Evolutionary conservation across 495 filamentous ascomycete genomes (phyloP).

Genomic region (Friedmanniomyces endolithicus): DNA sequence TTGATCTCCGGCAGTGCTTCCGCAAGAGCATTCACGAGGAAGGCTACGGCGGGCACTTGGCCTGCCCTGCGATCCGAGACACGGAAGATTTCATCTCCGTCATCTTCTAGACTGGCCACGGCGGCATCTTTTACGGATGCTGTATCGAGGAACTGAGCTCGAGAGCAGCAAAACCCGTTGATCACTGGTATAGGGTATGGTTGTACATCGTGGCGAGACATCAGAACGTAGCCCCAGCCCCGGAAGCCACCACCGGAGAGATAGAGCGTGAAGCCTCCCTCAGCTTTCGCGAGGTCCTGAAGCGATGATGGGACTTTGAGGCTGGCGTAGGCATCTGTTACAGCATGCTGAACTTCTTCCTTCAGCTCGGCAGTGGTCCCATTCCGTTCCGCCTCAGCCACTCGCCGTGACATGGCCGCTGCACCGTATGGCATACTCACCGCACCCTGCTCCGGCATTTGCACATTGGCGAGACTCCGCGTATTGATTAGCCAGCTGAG

Average conservation of each 20-base stretch:
- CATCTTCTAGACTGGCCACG: conserved; percentile 31
- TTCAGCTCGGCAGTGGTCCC: conserved; percentile 34
- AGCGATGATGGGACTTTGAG: conserved; percentile 45
- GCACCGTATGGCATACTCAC: conserved; percentile 73
- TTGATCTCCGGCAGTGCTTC: conserved; percentile 57
- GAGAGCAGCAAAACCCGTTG: conserved; percentile 61
- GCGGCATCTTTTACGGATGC: conserved; percentile 41
- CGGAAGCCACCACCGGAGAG: conserved; percentile 85
- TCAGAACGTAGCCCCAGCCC: conserved; percentile 77
- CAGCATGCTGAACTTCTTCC: conserved; percentile 43
- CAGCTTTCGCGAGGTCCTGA: conserved; percentile 29
- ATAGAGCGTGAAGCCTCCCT: conserved; percentile 58
- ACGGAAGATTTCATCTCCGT: conserved; percentile 49
- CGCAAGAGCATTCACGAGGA: conserved; percentile 60
- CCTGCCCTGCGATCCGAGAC: conserved; percentile 67
- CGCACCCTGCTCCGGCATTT: conserved; percentile 37
- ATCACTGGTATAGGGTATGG: conserved; percentile 79
- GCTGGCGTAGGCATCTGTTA: conserved; percentile 48
- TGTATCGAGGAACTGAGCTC: conserved; percentile 49
- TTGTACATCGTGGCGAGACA: conserved; percentile 49
- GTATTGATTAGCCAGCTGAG: conserved; percentile 67
- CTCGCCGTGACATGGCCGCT: conserved; percentile 57
- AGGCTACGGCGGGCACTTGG: conserved; percentile 74
- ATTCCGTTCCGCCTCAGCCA: conserved; percentile 31
- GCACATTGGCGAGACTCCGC: conserved; percentile 32